Conservation (phyloP, 1,284 basidiomycete species). For the Schizophyllum commune region DNA sequence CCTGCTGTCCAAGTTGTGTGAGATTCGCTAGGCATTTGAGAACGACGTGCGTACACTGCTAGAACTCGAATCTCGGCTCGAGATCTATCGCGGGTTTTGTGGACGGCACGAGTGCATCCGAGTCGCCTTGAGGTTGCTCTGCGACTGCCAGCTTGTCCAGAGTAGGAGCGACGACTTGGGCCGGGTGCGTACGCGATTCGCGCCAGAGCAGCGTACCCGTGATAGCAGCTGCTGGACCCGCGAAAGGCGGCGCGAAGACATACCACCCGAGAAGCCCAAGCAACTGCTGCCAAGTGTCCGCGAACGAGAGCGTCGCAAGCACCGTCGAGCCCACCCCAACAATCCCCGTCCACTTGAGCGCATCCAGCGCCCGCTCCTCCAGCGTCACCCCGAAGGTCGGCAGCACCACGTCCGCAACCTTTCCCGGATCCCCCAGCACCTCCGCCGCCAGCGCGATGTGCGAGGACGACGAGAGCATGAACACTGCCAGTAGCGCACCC, state of each 20-base stretch:
- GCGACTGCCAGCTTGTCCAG: neutral
- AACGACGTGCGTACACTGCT: neutral
- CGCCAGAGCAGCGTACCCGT: conserved; percentile 35
- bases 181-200: conserved; percentile 16
- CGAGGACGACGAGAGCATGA: conserved; percentile 28
- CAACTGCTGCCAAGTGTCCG: conserved; percentile 17
- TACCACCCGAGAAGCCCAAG: conserved; percentile 28
- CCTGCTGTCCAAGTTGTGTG: neutral
- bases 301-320: conserved; percentile 37
- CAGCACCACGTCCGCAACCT: conserved; percentile 2
- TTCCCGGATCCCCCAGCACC: conserved; percentile 12
- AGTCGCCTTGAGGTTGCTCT: neutral
- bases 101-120: neutral
- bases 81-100: neutral
- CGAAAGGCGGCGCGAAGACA: conserved; percentile 19
- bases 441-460: conserved; percentile 31
- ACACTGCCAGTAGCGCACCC: conserved; percentile 25
- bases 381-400: conserved; percentile 18
- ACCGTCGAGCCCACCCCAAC: conserved; percentile 27
- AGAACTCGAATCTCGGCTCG: no score
- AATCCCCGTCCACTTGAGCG: conserved; percentile 38
- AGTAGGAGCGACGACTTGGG: neutral
- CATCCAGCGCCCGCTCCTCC: conserved; percentile 19
- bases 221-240: conserved; percentile 39
- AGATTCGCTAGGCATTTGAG: neutral